A percentile compares a stretch with the other conserved stretches of the same genome.
phyloP scores from a whole-genome alignment of 495 filamentous ascomycete genomes.

The Neurospora hispaniola region DNA sequence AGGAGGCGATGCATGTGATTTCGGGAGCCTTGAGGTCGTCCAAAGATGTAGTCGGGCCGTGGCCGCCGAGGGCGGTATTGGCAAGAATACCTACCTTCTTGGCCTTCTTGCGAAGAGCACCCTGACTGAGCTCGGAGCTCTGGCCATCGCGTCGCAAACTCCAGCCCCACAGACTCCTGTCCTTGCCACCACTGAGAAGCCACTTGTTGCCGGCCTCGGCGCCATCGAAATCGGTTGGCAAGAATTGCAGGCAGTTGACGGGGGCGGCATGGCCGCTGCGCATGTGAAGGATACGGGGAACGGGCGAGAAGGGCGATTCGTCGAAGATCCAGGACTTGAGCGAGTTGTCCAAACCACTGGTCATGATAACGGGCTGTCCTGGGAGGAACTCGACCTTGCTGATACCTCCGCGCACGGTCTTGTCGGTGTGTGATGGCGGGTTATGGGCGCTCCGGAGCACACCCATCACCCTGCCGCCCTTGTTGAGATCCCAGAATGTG shows the following conservation, averaged over 20 bases:
- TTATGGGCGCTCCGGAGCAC: constrained; percentile 78
- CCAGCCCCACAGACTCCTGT: constrained; percentile 89
- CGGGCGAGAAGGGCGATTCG: constrained; percentile 69
- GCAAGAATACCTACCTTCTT: constrained; percentile 67
- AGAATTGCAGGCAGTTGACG: constrained; percentile 66
- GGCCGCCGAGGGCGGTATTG: constrained; percentile 24
- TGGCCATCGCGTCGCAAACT: constrained; percentile 91
- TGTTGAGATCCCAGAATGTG: constrained; percentile 91
- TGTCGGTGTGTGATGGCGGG: constrained; percentile 42
- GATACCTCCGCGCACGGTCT: constrained; percentile 42
- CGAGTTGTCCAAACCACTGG: constrained; percentile 84
- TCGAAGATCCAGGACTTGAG: constrained; percentile 94
- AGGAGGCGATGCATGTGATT: constrained; percentile 81
- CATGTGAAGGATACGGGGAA: constrained; percentile 72
- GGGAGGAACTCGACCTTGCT: constrained; percentile 81
- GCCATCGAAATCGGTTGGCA: constrained; percentile 78
- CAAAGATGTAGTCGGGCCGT: constrained; percentile 45
- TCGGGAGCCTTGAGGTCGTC: constrained; percentile 80
- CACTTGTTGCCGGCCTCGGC: constrained; percentile 86
- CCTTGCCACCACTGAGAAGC: constrained; percentile 79
- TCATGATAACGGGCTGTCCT: constrained; percentile 85
- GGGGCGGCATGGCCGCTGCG: constrained; percentile 82
- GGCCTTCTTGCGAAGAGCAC: constrained; percentile 67
- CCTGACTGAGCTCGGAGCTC: constrained; percentile 87
- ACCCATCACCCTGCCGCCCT: constrained; percentile 71